These are phyloP conservation scores for Anthostomella pinea DNA, from an alignment of 2,329 filamentous ascomycete species.

Conservation along the genomic window DNA sequence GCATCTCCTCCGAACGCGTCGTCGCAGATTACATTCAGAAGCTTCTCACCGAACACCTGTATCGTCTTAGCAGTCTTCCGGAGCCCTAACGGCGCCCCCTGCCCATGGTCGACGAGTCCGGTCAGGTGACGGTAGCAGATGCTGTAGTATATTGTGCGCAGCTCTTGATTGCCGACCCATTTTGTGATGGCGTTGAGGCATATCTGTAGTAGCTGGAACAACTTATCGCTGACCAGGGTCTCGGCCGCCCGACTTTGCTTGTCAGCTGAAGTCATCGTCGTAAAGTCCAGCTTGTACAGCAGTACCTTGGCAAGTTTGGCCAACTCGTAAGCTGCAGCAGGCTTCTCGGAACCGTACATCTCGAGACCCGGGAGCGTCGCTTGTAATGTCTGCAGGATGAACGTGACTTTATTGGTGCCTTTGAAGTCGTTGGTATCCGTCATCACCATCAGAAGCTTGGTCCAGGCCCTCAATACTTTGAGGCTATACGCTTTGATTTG, in stretches of 20 bases:
- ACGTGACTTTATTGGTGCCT: conserved; percentile 66
- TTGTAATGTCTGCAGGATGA: conserved; percentile 83
- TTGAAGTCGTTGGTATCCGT: conserved; percentile 80
- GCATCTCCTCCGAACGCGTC: conserved; percentile 86
- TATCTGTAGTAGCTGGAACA: conserved; percentile 88
- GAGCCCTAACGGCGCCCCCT: conserved; percentile 45
- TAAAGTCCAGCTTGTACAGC: conserved; percentile 67
- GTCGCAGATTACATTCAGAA: conserved; percentile 86
- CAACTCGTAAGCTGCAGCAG: conserved; percentile 70
- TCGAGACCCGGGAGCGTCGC: conserved; percentile 87
- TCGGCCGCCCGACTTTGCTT: conserved; percentile 49
- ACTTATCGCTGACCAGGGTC: conserved; percentile 80
- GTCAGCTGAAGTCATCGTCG: conserved; percentile 37
- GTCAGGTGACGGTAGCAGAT: conserved; percentile 85
- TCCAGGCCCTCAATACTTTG: conserved; percentile 76
- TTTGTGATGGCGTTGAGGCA: conserved; percentile 77
- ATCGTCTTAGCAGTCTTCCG: conserved; percentile 71
- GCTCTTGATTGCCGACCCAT: conserved; percentile 64
- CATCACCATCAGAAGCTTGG: conserved; percentile 78
- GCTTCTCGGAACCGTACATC: conserved; percentile 65
- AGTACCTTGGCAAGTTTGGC: conserved; percentile 73
- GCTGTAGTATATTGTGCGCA: conserved; percentile 85
- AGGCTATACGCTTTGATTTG: conserved; percentile 57
- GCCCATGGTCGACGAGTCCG: conserved; percentile 58
- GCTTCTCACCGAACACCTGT: conserved; percentile 64